Conservation (phyloP, 176 grass and related monocot genomes). For the Thalia dealbata region DNA sequence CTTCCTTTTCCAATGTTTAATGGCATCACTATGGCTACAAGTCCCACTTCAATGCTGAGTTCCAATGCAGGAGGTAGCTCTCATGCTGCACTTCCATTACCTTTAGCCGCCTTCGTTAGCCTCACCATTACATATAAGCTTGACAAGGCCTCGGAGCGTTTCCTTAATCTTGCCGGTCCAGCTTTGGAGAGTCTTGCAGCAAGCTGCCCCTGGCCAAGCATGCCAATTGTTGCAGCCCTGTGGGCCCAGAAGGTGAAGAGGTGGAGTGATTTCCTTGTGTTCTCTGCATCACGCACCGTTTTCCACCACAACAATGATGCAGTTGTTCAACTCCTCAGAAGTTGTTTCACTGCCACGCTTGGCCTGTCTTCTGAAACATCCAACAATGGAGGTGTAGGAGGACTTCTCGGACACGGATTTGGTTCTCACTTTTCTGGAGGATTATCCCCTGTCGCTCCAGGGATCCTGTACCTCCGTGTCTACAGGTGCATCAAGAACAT, state of each 20-base stretch:
- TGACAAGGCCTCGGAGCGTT: constrained; percentile 86
- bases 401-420: constrained; percentile 89
- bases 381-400: constrained; percentile 56
- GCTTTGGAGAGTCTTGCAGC: constrained; percentile 88
- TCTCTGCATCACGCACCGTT: constrained; percentile 87
- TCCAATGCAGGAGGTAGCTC: constrained; percentile 60
- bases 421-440: constrained; percentile 80
- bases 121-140: constrained; percentile 97
- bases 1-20: not conserved
- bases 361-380: constrained; percentile 50
- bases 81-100: constrained; percentile 70
- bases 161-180: constrained; percentile 92
- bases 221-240: constrained; percentile 84
- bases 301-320: constrained; percentile 92
- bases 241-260: constrained; percentile 97
- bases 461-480: constrained; percentile 82
- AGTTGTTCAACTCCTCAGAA: constrained; percentile 75
- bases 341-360: constrained; percentile 63
- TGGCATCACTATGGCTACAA: not conserved
- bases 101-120: constrained; percentile 87
- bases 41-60: constrained; percentile 20
- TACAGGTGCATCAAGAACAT: constrained; percentile 94
- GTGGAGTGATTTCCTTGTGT: constrained; percentile 81
- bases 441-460: constrained; percentile 78
- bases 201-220: constrained; percentile 98